Evolutionary conservation across 2,329 filamentous ascomycete genomes (phyloP).

Genomic region (Periconia sp.): DNA sequence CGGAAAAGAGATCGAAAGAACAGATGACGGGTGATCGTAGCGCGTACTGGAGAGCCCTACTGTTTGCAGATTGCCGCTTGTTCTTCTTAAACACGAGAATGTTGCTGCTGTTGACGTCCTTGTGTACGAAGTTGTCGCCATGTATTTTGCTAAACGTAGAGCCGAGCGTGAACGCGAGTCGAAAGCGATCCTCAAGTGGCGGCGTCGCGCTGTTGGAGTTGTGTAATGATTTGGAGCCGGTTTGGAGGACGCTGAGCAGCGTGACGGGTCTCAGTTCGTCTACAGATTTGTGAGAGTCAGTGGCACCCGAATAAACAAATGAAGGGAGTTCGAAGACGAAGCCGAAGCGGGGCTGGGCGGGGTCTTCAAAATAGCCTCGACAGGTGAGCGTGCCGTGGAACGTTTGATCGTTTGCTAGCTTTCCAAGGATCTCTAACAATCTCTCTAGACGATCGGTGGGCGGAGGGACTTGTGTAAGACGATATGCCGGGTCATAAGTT

Average conservation of each 20-base stretch:
- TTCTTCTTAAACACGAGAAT: conserved; percentile 63
- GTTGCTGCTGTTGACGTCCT: conserved; percentile 68
- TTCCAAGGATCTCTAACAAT: conserved; percentile 37
- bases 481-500: conserved; percentile 51
- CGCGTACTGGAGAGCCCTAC: conserved; percentile 50
- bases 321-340: conserved; percentile 74
- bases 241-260: conserved; percentile 51
- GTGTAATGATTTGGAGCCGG: conserved; percentile 47
- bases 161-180: conserved; percentile 70
- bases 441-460: conserved; percentile 49
- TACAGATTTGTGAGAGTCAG: conserved; percentile 55
- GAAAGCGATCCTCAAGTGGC: conserved; percentile 73
- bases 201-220: conserved; percentile 45
- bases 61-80: conserved; percentile 49
- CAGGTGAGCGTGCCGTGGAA: conserved; percentile 57
- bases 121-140: conserved; percentile 67
- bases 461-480: conserved; percentile 50
- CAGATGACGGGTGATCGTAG: conserved; percentile 70
- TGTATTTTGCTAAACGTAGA: conserved; percentile 76
- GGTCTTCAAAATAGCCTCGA: conserved; percentile 73
- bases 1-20: conserved; percentile 73
- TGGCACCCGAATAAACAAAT: conserved; percentile 44
- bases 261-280: conserved; percentile 47
- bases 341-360: conserved; percentile 68
- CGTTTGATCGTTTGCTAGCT: conserved; percentile 34